These are phyloP conservation scores for Cladophialophora bantiana DNA, from an alignment of 2,329 filamentous ascomycete species.

Conservation along the genomic window DNA sequence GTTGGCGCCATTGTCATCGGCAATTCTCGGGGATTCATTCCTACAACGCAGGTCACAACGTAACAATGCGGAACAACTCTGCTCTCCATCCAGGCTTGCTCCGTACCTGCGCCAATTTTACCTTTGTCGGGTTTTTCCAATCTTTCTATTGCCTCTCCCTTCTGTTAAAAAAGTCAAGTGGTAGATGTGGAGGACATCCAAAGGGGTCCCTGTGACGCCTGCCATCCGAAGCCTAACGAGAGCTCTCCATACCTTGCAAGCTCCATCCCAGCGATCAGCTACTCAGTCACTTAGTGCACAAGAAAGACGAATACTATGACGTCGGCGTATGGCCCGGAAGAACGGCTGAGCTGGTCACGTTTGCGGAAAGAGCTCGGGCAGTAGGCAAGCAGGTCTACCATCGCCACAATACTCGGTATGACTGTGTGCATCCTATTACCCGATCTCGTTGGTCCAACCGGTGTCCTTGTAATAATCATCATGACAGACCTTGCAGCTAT, in stretches of 20 bases:
- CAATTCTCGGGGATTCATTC: constrained; percentile 11
- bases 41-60: neutral
- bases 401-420: neutral
- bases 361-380: neutral
- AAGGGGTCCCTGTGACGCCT: neutral
- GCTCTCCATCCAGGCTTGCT: neutral
- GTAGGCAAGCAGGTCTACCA: neutral
- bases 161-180: neutral
- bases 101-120: constrained; percentile 12
- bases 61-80: neutral
- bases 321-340: constrained; percentile 1
- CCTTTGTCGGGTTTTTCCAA: neutral
- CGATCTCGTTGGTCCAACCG: neutral
- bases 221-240: neutral
- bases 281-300: neutral
- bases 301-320: neutral
- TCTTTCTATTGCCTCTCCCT: neutral
- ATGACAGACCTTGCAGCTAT: neutral
- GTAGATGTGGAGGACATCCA: neutral
- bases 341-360: neutral
- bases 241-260: too few relatives aligned
- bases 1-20: constrained; percentile 21
- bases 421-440: constrained; percentile 1
- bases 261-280: too few relatives aligned
- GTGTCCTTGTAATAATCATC: neutral